A percentile compares a stretch with the other conserved stretches of the same genome.
Conservation (phyloP, 2,329 filamentous ascomycete genomes). For the Pseudogymnoascus sp. region DNA sequence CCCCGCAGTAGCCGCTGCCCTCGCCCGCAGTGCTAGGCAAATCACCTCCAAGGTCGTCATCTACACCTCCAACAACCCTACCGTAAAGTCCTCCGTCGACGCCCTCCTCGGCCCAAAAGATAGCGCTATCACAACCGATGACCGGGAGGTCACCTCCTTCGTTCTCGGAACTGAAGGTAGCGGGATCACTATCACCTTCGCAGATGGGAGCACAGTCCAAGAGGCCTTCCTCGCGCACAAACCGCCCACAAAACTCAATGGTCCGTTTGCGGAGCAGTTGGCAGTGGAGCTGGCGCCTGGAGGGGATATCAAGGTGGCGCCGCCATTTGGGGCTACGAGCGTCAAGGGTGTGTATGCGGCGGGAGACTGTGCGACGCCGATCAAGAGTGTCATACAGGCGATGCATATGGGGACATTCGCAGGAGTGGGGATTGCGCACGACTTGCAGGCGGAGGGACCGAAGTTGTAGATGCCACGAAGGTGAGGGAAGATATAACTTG, state of each 20-base stretch:
- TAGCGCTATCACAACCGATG: neutral
- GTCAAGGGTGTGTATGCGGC: slow-evolving; percentile 46
- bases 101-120: neutral
- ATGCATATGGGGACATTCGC: slow-evolving; percentile 11
- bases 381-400: slow-evolving; percentile 16
- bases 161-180: neutral
- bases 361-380: slow-evolving; percentile 37
- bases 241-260: neutral
- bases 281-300: slow-evolving; percentile 12
- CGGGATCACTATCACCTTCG: neutral
- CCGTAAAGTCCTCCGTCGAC: neutral
- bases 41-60: slow-evolving; percentile 40
- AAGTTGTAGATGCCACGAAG: neutral
- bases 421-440: slow-evolving; percentile 5
- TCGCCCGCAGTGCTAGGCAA: slow-evolving; percentile 38
- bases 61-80: slow-evolving; percentile 42
- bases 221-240: neutral
- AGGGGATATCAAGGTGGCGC: slow-evolving; percentile 34
- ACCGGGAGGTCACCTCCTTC: neutral
- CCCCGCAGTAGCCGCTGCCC: slow-evolving; percentile 31
- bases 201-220: neutral
- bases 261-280: neutral
- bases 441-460: neutral
- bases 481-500: neutral
- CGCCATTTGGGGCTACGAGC: slow-evolving; percentile 42